Evolutionary conservation across 768 basidiomycete genomes (phyloP).

Genomic region (Lentinula guzmanii): DNA sequence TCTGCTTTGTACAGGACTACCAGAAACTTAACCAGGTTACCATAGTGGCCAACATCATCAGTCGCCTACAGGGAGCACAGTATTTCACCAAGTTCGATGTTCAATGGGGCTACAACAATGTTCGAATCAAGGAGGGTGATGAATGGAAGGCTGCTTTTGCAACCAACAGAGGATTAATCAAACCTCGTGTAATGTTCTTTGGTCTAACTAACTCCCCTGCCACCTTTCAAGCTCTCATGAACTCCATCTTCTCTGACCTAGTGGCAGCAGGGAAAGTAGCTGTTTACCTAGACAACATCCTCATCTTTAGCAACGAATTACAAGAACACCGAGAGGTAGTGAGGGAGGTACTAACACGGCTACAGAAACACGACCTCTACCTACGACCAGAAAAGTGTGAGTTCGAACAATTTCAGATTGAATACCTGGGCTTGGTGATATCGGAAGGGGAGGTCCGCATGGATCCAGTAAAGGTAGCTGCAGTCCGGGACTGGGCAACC

Average conservation of each 20-base stretch:
- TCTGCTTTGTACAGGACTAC: no score
- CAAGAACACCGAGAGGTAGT: conserved; percentile 10
- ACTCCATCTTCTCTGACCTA: conserved; percentile 25
- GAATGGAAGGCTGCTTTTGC: conserved; percentile 39
- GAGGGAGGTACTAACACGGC: conserved; percentile 11
- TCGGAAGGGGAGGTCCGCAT: neutral
- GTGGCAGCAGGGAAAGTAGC: conserved; percentile 5
- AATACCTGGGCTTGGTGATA: no score
- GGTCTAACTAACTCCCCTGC: conserved; percentile 26
- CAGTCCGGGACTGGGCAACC: no score
- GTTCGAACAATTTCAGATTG: no score
- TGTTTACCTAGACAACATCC: conserved; percentile 15
- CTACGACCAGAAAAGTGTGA: no score
- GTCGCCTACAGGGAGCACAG: no score
- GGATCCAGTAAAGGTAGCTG: no score
- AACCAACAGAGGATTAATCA: conserved; percentile 28
- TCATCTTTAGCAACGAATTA: conserved; percentile 10
- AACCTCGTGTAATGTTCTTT: conserved; percentile 38
- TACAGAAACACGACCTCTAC: conserved; percentile 14
- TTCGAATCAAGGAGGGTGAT: conserved; percentile 34
- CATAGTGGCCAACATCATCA: no score
- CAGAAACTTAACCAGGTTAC: no score
- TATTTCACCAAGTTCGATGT: conserved; percentile 20
- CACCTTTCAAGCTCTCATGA: conserved; percentile 24
- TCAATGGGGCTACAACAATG: conserved; percentile 30